These are phyloP conservation scores for Backusella luteola DNA, from an alignment of 192 early-diverging fungal genomes.

Conservation along the genomic window DNA sequence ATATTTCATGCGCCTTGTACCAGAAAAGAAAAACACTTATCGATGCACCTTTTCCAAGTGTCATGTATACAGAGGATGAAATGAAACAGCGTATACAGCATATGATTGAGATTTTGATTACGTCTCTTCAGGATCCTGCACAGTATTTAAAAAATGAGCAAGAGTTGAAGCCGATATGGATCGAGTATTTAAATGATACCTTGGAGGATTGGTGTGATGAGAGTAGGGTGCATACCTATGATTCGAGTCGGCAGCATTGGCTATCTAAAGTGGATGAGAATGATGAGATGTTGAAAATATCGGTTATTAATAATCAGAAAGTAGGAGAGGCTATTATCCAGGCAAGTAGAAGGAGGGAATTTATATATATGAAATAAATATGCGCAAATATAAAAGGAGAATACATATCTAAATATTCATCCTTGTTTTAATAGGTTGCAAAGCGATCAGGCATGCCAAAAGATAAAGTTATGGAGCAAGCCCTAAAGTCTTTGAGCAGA, in stretches of 20 bases:
- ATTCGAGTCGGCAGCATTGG: background rate
- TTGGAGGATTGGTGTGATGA: constrained; percentile 20
- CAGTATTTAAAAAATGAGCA: background rate
- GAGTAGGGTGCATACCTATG: background rate
- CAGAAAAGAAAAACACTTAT: background rate
- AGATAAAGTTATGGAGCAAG: constrained; percentile 9
- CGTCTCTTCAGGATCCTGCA: background rate
- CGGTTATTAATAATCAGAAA: constrained; percentile 4
- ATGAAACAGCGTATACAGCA: constrained; percentile 14
- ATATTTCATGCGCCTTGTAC: constrained; percentile 2
- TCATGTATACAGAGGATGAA: constrained; percentile 21
- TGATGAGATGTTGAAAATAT: constrained; percentile 5
- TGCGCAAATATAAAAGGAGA: too few relatives aligned
- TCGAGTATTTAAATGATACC: constrained; percentile 14
- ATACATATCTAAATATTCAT: too few relatives aligned
- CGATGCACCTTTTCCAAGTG: constrained; percentile 11
- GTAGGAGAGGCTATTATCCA: constrained; percentile 11
- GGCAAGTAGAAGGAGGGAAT: background rate
- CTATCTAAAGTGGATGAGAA: background rate
- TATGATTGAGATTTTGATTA: constrained; percentile 14
- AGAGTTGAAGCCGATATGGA: constrained; percentile 4
- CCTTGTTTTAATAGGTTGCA: background rate
- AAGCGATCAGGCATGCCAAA: constrained; percentile 13
- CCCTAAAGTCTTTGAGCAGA: background rate
- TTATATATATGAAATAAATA: too few relatives aligned